Evolutionary conservation across 768 basidiomycete species (phyloP).

Genomic region (Rhodotorula toruloides): DNA sequence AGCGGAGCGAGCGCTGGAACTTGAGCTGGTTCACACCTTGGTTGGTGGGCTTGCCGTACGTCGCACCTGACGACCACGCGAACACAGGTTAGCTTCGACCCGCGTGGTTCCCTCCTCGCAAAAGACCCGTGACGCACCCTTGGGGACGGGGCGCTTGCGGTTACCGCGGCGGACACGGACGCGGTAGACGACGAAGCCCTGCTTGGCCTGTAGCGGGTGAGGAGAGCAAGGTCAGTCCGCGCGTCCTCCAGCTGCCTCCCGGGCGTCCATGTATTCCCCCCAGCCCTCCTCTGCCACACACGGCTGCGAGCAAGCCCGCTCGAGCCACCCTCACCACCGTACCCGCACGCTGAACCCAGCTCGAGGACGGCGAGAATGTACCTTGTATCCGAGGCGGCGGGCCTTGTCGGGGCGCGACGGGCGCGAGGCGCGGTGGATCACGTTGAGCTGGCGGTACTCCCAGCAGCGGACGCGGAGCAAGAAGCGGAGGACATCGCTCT

Average conservation of each 20-base stretch:
- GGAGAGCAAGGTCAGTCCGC: constrained; percentile 8
- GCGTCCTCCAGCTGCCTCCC: neutral
- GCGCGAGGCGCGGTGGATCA: constrained; percentile 95
- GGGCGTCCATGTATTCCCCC: no score
- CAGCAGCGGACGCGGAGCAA: constrained; percentile 84
- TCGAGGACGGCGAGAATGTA: neutral
- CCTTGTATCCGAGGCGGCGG: constrained; percentile 93
- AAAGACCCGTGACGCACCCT: constrained; percentile 58
- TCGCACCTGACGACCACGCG: constrained; percentile 72
- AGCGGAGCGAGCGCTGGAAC: constrained; percentile 85
- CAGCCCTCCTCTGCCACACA: no score
- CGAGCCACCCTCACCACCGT: neutral
- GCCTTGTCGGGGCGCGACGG: constrained; percentile 99
- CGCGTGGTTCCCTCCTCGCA: neutral
- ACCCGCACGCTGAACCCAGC: neutral
- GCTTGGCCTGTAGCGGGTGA: constrained; percentile 62
- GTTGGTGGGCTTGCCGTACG: constrained; percentile 97
- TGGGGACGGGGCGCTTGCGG: constrained; percentile 96
- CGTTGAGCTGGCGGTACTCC: constrained; percentile 80
- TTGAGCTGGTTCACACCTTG: constrained; percentile 99
- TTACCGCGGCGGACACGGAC: constrained; percentile 95
- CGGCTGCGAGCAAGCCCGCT: neutral
- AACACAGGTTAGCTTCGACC: neutral
- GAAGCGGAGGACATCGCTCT: constrained; percentile 95
- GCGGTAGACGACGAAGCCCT: constrained; percentile 97